Base-by-base conservation (phyloP, 2,329 filamentous ascomycete genomes). In the Penicillium janthinellum region DNA sequence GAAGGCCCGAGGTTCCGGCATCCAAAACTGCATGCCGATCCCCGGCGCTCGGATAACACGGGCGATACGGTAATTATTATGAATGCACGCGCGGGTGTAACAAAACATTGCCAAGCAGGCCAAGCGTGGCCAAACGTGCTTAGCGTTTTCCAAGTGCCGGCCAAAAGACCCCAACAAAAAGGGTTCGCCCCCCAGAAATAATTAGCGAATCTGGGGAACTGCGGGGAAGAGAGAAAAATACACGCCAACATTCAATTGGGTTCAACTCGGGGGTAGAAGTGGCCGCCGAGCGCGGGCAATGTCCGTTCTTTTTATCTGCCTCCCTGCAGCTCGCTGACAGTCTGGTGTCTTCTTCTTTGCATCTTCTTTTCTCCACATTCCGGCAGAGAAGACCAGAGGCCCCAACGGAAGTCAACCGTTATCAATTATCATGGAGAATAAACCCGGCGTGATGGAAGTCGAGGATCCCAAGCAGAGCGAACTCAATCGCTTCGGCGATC, bases 381-480 rank as follows among this genome's bases (percentile, higher is more conserved):
- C n/a, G 39, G 22, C n/a, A 14, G 38, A 44, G 34, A 42, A 20
- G 12, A 31, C 8, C 31, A 31, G 31, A 12, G 3, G 15, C 7
- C 3, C 10, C n/a, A n/a, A n/a, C 42, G 5, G 45, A 12, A 14
- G 5, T 17, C 48, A 25, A 20, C 35, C 20, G n/a, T 34, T 28
- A 48, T 56, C 38, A 8, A 25, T 39, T 35, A 58, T 41, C 20
- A 70, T 70, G 67, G 65, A 70, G 20, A 41, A 59, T 7, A 73
- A 70, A 38, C 31, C 63, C 20, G 60, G 31, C 8, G 57, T 58
- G 5, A 57, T 68, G 49, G 64, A 70, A 39, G 15, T 68, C 20
- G 71, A 73, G 45, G 62, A 70, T 41, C 51, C 59, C 10, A 66
- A 67, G 44, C 57, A 59, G 7, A 44, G 52, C 37, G 49, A 62